These are phyloP conservation scores for Candida mattraensis DNA, from an alignment of 805 yeast species.

Conservation along the genomic window DNA sequence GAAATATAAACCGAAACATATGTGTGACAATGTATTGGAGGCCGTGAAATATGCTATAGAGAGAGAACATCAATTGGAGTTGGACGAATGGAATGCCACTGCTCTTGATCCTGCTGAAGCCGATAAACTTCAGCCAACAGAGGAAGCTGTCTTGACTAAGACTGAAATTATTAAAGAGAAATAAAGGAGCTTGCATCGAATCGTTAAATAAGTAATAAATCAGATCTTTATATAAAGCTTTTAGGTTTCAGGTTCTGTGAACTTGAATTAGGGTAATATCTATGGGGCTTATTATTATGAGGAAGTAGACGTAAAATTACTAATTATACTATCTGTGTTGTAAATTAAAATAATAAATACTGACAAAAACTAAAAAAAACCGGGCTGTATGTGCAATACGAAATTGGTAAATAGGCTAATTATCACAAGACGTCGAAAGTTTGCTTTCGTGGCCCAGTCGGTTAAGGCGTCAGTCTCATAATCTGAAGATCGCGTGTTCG, in stretches of 20 bases:
- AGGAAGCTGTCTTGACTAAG: constrained; percentile 51
- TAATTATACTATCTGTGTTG: neutral
- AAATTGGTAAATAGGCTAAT: neutral
- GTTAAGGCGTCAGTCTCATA: constrained; percentile 43
- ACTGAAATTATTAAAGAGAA: constrained; percentile 31
- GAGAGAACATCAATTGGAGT: constrained; percentile 71
- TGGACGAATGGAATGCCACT: constrained; percentile 66
- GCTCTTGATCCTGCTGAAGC: constrained; percentile 28
- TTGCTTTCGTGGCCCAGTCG: constrained; percentile 41
- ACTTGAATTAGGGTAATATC: too few species aligned
- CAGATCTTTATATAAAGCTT: too few species aligned
- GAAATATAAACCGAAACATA: constrained; percentile 74
- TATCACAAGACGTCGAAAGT: neutral
- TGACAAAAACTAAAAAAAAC: neutral
- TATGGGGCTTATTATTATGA: too few species aligned
- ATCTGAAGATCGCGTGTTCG: constrained; percentile 43
- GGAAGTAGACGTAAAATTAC: too few species aligned
- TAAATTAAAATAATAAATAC: neutral
- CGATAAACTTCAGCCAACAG: constrained; percentile 37
- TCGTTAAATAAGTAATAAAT: too few species aligned
- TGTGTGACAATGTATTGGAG: constrained; percentile 71
- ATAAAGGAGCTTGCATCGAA: constrained; percentile 1
- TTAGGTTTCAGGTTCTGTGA: too few species aligned
- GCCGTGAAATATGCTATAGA: constrained; percentile 84
- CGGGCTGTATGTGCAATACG: too few species aligned